phyloP scores from a whole-genome alignment of 495 filamentous ascomycete genomes.

The Neurospora tetraspora region DNA sequence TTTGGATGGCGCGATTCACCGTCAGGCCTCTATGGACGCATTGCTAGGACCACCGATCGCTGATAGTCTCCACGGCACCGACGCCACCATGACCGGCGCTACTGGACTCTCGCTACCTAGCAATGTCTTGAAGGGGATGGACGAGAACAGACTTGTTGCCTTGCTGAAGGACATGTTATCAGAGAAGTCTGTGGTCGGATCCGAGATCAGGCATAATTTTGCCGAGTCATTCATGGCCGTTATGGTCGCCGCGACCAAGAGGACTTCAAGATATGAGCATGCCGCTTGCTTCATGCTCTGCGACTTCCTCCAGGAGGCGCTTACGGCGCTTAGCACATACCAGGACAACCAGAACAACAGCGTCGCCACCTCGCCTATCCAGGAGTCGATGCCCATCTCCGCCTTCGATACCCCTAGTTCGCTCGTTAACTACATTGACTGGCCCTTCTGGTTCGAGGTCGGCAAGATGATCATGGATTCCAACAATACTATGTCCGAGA shows the following conservation, averaged over 20 bases:
- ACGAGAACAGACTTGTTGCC: conserved; percentile 82
- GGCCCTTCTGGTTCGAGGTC: conserved; percentile 83
- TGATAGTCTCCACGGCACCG: conserved; percentile 63
- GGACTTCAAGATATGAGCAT: conserved; percentile 75
- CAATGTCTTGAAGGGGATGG: conserved; percentile 75
- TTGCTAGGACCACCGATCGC: conserved; percentile 56
- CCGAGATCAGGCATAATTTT: conserved; percentile 55
- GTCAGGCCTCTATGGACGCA: conserved; percentile 45
- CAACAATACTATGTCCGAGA: conserved; percentile 89
- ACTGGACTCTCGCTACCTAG: conserved; percentile 32
- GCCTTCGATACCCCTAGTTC: conserved; percentile 5
- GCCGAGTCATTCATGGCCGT: conserved; percentile 67
- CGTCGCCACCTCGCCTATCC: conserved; percentile 12
- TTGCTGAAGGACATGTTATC: conserved; percentile 78
- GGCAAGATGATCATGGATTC: conserved; percentile 75
- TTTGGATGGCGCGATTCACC: conserved; percentile 78
- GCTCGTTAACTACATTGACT: conserved; percentile 47
- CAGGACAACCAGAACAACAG: conserved; percentile 39
- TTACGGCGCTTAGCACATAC: conserved; percentile 30
- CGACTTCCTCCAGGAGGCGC: conserved; percentile 78
- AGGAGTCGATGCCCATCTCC: conserved; percentile 2
- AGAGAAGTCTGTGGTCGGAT: conserved; percentile 45
- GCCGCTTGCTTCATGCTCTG: conserved; percentile 85
- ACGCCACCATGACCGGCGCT: conserved; percentile 60
- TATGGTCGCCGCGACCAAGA: conserved; percentile 61